Evolutionary conservation across 2,329 filamentous ascomycete species (phyloP).

Genomic region (Paraconiothyrium brasiliense): DNA sequence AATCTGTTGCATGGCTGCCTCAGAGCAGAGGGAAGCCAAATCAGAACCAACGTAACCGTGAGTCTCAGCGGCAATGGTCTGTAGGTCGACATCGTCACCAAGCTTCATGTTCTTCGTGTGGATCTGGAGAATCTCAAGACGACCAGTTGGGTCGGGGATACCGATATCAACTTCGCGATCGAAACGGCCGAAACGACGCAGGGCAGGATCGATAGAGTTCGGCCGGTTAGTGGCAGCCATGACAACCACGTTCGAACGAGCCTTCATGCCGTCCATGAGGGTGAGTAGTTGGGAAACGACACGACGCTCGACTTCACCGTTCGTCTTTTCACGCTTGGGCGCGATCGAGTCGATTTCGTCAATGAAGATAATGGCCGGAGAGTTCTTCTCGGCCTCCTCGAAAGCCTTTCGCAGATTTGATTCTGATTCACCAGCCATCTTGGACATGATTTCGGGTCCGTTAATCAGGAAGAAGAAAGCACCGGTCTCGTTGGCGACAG

Average conservation of each 20-base stretch:
- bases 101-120: conserved; percentile 99
- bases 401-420: conserved; percentile 99
- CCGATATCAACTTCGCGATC: conserved; percentile 99
- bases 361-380: conserved; percentile 98
- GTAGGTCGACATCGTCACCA: conserved; percentile 92
- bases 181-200: conserved; percentile 97
- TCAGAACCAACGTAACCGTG: conserved; percentile 99
- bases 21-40: conserved; percentile 96
- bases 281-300: conserved; percentile 97
- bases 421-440: conserved; percentile 99
- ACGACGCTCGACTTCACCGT: conserved; percentile 97
- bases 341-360: conserved; percentile 99
- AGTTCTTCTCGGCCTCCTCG: conserved; percentile 99
- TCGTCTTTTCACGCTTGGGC: conserved; percentile 99
- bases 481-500: conserved; percentile 97
- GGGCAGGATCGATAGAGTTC: conserved; percentile 97
- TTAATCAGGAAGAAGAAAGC: conserved; percentile 99
- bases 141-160: conserved; percentile 96
- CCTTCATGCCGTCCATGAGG: conserved; percentile 99
- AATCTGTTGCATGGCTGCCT: conserved; percentile 99
- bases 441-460: conserved; percentile 99
- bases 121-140: conserved; percentile 98
- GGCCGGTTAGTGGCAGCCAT: conserved; percentile 99
- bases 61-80: conserved; percentile 95
- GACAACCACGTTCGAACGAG: conserved; percentile 96